These are phyloP conservation scores for Podila horticola DNA, from an alignment of 192 early-diverging fungal genomes.

Conservation along the genomic window DNA sequence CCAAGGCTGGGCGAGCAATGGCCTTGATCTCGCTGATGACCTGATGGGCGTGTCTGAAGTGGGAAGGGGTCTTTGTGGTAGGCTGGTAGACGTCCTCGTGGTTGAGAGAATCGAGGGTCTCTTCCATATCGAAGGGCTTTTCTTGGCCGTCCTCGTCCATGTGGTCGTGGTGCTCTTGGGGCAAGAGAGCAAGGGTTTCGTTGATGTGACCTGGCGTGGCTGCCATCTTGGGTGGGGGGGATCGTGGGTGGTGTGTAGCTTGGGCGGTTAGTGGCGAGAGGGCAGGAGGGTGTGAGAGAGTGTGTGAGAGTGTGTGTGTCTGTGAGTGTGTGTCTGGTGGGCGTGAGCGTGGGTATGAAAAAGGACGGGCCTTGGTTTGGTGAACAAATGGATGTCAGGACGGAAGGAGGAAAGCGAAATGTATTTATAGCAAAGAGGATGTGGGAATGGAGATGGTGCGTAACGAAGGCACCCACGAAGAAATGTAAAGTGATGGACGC, in stretches of 20 bases:
- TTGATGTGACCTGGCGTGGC: too few relatives aligned
- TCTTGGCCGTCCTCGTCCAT: slow-evolving; percentile 2
- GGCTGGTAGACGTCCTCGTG: slow-evolving; percentile 7
- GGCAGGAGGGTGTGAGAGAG: too few relatives aligned
- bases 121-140: slow-evolving; percentile 17
- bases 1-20: slow-evolving; percentile 8
- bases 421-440: not conserved
- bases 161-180: not conserved
- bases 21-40: slow-evolving; percentile 24
- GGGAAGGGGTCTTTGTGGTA: slow-evolving; percentile 28
- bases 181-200: not conserved
- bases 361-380: too few relatives aligned
- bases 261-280: too few relatives aligned
- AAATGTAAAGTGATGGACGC: not conserved
- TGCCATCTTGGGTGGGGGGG: too few relatives aligned
- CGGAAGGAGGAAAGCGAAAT: not conserved
- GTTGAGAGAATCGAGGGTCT: slow-evolving; percentile 14
- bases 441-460: not conserved
- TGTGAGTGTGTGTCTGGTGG: too few relatives aligned
- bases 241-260: too few relatives aligned
- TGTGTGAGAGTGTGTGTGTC: too few relatives aligned
- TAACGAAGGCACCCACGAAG: not conserved
- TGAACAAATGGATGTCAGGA: not conserved
- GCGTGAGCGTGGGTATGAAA: too few relatives aligned
- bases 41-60: slow-evolving; percentile 20